Conservation (phyloP, 2,329 filamentous ascomycete genomes). For the Endoconidiophora laricicola region DNA sequence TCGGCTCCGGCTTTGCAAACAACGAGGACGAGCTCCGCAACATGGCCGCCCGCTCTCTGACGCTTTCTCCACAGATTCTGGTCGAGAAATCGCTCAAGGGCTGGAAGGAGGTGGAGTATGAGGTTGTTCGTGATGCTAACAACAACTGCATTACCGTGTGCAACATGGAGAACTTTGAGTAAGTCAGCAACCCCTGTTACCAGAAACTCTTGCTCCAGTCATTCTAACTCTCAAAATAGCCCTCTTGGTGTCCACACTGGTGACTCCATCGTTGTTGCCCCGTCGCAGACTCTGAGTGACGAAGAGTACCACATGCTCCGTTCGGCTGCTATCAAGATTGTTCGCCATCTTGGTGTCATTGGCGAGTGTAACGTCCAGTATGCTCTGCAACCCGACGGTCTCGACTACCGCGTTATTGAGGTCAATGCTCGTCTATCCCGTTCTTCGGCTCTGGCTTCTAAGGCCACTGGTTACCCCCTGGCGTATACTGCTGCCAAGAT, state of each 20-base stretch:
- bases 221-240: constrained; percentile 56
- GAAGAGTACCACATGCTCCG: constrained; percentile 99
- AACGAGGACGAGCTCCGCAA: constrained; percentile 88
- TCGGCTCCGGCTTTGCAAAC: constrained; percentile 90
- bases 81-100: constrained; percentile 98
- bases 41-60: constrained; percentile 80
- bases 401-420: constrained; percentile 97
- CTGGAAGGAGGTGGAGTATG: constrained; percentile 99
- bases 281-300: constrained; percentile 89
- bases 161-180: constrained; percentile 25
- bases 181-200: not conserved
- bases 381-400: constrained; percentile 84
- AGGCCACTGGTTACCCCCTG: constrained; percentile 92
- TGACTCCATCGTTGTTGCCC: constrained; percentile 95
- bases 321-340: constrained; percentile 93
- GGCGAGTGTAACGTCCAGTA: constrained; percentile 99
- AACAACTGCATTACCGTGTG: constrained; percentile 99
- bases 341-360: constrained; percentile 89
- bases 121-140: constrained; percentile 88
- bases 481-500: constrained; percentile 98
- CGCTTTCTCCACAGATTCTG: constrained; percentile 85
- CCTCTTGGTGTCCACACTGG: constrained; percentile 94
- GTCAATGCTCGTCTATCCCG: constrained; percentile 97
- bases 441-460: constrained; percentile 90
- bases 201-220: constrained; percentile 32